phyloP scores from a whole-genome alignment of 257 asterid genomes.

The Paulownia fortunei region DNA sequence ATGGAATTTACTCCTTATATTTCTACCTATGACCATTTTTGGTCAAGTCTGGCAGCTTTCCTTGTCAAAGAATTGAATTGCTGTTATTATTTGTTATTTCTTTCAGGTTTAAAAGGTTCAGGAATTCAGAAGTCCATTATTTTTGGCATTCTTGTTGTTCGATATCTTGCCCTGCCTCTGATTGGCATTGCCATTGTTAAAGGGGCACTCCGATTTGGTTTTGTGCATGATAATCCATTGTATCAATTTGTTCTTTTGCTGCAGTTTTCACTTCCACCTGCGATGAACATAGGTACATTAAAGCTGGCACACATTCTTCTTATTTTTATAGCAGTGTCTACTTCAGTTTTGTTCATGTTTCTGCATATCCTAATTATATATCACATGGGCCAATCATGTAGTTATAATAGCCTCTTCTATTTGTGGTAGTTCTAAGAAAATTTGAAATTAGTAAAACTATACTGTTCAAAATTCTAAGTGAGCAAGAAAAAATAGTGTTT shows the following conservation, averaged over 20 bases:
- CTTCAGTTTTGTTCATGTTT: not conserved
- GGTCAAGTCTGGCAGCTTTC: not conserved
- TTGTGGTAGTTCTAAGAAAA: too few species aligned
- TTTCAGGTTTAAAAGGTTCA: constrained; percentile 67
- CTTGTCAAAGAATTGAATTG: not conserved
- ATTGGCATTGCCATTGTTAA: constrained; percentile 69
- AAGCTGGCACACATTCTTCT: not conserved
- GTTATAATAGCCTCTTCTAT: not conserved
- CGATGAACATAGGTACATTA: constrained; percentile 79
- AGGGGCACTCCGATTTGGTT: constrained; percentile 62
- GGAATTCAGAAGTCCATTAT: constrained; percentile 61
- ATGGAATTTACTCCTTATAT: not conserved
- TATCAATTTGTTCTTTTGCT: constrained; percentile 81
- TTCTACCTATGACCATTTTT: not conserved
- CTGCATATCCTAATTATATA: too few species aligned
- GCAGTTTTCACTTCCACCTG: constrained; percentile 89
- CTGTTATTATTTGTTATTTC: not conserved
- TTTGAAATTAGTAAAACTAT: too few species aligned
- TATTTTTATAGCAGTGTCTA: not conserved
- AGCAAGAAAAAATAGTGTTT: too few species aligned
- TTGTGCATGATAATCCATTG: constrained; percentile 60
- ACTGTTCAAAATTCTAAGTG: too few species aligned
- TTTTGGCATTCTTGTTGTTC: constrained; percentile 61
- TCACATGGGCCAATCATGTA: not conserved
- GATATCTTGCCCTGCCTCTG: constrained; percentile 70